Conservation (phyloP, 768 basidiomycete species). For the Naganishia randhawae region DNA sequence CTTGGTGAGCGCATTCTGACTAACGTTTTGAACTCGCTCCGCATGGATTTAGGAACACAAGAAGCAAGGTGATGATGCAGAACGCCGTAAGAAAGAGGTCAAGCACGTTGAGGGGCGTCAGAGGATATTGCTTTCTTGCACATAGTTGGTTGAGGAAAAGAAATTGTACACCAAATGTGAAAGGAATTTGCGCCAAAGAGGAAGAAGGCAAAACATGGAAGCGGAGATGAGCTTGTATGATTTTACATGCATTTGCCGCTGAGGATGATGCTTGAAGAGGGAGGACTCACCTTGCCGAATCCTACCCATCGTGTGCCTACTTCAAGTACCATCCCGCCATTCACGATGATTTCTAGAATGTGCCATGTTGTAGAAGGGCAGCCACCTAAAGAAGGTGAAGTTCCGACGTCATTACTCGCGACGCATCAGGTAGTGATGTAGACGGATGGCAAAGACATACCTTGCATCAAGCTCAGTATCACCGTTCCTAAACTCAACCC, state of each 20-base stretch:
- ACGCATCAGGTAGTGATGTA: neutral
- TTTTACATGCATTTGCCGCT: no score
- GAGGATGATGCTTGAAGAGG: no score
- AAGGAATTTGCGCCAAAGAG: no score
- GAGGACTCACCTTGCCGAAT: conserved; percentile 72
- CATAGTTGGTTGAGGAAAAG: neutral
- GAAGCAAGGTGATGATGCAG: conserved; percentile 80
- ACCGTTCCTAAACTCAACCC: conserved; percentile 47
- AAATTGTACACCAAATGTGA: no score
- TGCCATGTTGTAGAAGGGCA: conserved; percentile 48
- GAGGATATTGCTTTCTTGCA: conserved; percentile 44
- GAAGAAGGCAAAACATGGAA: conserved; percentile 10
- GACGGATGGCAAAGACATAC: neutral
- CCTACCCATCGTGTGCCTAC: conserved; percentile 87
- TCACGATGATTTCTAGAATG: conserved; percentile 48
- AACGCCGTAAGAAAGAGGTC: conserved; percentile 84
- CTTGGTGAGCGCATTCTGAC: conserved; percentile 14
- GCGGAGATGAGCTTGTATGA: no score
- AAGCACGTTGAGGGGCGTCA: conserved; percentile 67
- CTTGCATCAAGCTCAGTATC: conserved; percentile 43
- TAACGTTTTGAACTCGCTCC: conserved; percentile 44
- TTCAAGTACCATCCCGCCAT: conserved; percentile 83
- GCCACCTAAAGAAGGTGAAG: conserved; percentile 6
- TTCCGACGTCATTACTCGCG: neutral
- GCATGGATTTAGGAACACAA: conserved; percentile 64